phyloP scores from a whole-genome alignment of 78 protist genomes.

The Dictyostelium intermedium region DNA sequence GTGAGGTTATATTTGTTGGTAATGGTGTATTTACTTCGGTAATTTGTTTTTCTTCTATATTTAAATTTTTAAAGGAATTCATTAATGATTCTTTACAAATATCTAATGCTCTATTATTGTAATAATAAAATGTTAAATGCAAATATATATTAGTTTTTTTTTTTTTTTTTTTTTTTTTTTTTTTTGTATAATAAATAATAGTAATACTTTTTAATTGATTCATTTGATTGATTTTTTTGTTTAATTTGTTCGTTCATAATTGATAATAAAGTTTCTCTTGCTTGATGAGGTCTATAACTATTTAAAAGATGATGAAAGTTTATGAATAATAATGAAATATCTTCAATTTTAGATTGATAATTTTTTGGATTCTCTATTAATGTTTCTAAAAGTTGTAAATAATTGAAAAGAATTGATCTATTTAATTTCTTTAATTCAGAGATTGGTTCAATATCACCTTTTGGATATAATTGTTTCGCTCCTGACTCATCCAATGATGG shows the following conservation, averaged over 20 bases:
- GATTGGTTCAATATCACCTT: constrained; percentile 56
- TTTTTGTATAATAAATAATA: not conserved
- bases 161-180: too few relatives aligned
- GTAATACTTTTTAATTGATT: constrained; percentile 15
- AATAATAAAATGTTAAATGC: too few relatives aligned
- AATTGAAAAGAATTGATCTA: constrained; percentile 69
- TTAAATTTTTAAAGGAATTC: not conserved
- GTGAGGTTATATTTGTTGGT: not conserved
- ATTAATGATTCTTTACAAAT: constrained; percentile 9
- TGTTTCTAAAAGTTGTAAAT: constrained; percentile 51
- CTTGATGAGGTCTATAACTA: constrained; percentile 76
- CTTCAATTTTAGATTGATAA: constrained; percentile 38
- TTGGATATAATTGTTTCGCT: constrained; percentile 30
- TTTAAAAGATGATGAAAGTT: constrained; percentile 72
- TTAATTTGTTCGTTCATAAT: constrained; percentile 69
- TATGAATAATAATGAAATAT: constrained; percentile 40
- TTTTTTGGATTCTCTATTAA: constrained; percentile 45
- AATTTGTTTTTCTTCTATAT: not conserved
- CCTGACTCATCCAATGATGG: constrained; percentile 36
- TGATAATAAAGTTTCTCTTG: constrained; percentile 57
- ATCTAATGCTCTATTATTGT: constrained; percentile 3
- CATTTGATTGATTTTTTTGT: constrained; percentile 27
- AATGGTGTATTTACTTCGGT: not conserved
- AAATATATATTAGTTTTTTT: too few relatives aligned
- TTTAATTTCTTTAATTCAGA: constrained; percentile 50